These are phyloP conservation scores for Umbellularia californica DNA, from an alignment of 164 flowering plant genomes.

Conservation along the genomic window DNA sequence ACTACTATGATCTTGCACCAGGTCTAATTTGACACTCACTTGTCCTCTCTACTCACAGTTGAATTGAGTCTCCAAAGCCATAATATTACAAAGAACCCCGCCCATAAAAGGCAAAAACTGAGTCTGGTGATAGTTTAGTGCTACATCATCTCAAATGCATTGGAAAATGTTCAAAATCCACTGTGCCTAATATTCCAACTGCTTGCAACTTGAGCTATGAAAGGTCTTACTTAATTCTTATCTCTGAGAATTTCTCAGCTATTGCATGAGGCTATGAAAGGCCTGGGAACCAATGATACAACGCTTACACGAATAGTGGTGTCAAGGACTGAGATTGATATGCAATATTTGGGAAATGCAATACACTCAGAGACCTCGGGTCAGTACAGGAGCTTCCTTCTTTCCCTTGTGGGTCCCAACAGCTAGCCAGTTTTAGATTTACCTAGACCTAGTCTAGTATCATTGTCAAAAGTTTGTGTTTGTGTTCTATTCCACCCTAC, in stretches of 20 bases:
- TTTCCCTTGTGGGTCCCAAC: conserved; percentile 56
- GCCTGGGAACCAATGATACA: conserved; percentile 67
- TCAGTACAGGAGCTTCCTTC: conserved; percentile 61
- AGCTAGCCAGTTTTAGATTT: conserved; percentile 17
- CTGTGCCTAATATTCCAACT: too few species aligned
- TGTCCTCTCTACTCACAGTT: too few species aligned
- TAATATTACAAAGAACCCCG: too few species aligned
- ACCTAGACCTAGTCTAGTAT: not conserved
- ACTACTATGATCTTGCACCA: too few species aligned
- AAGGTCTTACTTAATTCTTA: not conserved
- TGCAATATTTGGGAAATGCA: conserved; percentile 62
- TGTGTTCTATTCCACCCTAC: not conserved
- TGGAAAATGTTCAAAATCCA: too few species aligned
- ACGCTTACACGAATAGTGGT: conserved; percentile 58
- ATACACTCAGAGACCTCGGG: conserved; percentile 73
- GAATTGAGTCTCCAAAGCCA: too few species aligned
- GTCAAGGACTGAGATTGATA: conserved; percentile 73
- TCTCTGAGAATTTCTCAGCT: conserved; percentile 28
- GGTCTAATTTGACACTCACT: too few species aligned
- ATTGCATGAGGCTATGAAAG: conserved; percentile 71
- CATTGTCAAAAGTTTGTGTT: not conserved
- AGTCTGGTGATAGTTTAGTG: too few species aligned
- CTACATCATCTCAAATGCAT: too few species aligned
- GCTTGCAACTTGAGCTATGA: too few species aligned
- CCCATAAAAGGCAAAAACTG: too few species aligned